Conservation (phyloP, 306 rosid genomes). For the Vigna reflexopilosa region DNA sequence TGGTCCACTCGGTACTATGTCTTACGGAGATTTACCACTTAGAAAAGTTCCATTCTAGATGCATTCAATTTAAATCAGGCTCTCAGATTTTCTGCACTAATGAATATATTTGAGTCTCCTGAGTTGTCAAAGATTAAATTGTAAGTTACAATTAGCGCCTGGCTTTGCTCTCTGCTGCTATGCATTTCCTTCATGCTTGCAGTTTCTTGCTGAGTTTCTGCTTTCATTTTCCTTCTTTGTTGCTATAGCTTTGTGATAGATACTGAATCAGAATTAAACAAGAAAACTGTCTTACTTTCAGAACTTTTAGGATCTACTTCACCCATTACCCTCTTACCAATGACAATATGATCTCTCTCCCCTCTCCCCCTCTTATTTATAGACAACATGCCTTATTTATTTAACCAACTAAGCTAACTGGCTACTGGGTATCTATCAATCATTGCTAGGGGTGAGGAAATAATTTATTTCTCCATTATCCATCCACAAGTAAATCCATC, state of each 20-base stretch:
- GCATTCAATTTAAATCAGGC: constrained; percentile 34
- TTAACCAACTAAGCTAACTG: background rate
- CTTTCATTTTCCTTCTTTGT: constrained; percentile 31
- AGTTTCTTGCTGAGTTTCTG: constrained; percentile 30
- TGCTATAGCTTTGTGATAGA: constrained; percentile 2
- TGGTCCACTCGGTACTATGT: constrained; percentile 12
- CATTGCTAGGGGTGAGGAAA: background rate
- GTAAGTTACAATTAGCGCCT: constrained; percentile 4
- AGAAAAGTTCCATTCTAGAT: constrained; percentile 22
- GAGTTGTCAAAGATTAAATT: constrained; percentile 24
- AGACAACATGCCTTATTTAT: background rate
- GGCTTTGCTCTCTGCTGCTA: constrained; percentile 33
- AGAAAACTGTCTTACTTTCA: background rate
- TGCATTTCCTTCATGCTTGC: constrained; percentile 21
- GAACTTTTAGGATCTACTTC: constrained; percentile 3
- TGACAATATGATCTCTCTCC: background rate
- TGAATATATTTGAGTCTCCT: background rate
- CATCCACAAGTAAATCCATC: background rate
- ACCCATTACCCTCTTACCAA: background rate
- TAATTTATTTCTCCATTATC: too few relatives aligned
- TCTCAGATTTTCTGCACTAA: background rate
- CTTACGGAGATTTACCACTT: constrained; percentile 13
- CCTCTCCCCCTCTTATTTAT: background rate
- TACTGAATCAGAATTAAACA: constrained; percentile 1
- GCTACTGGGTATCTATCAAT: background rate